phyloP scores from a whole-genome alignment of 805 yeast genomes.

The Kodamaea laetipori region DNA sequence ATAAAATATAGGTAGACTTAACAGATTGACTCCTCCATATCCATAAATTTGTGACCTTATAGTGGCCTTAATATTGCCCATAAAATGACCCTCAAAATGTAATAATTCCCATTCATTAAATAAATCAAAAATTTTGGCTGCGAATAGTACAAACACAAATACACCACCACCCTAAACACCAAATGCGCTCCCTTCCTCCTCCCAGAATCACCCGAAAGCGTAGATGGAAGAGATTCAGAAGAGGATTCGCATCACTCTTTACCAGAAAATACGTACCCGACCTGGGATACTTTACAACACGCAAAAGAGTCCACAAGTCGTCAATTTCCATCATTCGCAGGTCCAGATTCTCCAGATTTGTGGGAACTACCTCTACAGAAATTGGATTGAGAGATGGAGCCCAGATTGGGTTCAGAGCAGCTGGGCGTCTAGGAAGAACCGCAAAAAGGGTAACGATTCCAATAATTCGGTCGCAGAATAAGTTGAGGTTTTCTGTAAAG shows the following conservation, averaged over 20 bases:
- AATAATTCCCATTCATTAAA: no score
- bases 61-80: no score
- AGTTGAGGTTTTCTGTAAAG: not conserved
- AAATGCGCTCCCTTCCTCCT: conserved; percentile 26
- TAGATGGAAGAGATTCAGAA: conserved; percentile 31
- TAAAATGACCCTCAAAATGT: no score
- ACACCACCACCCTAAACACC: no score
- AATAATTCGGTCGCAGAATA: not conserved
- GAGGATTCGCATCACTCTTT: conserved; percentile 29
- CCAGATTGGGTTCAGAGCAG: not conserved
- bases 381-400: not conserved
- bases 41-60: no score
- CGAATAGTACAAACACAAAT: no score
- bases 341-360: conserved; percentile 19
- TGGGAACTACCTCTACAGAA: not conserved
- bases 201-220: conserved; percentile 35
- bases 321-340: conserved; percentile 25
- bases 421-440: not conserved
- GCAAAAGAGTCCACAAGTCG: conserved; percentile 13
- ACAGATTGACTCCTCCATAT: no score
- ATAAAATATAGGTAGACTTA: no score
- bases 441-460: not conserved
- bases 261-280: conserved; percentile 28
- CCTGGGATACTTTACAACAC: conserved; percentile 24
- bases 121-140: no score